Percentiles rank a stretch among this genome's conserved stretches.
These are phyloP conservation scores for Populus hybrid DNA, from an alignment of 441 rosid species.

Conservation along the genomic window DNA sequence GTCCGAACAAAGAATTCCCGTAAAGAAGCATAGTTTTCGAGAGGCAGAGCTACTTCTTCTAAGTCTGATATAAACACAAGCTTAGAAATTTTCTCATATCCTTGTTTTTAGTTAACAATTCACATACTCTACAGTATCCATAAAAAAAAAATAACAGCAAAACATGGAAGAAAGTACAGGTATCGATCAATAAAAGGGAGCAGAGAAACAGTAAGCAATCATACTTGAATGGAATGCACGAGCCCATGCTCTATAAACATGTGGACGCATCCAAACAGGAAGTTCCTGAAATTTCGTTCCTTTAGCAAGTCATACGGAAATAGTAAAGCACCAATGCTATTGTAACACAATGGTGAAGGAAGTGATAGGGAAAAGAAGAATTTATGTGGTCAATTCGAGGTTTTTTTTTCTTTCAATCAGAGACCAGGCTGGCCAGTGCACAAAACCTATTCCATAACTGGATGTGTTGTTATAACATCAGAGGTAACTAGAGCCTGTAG, in stretches of 20 bases:
- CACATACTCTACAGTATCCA: conserved; percentile 5
- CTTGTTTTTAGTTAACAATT: conserved; percentile 9
- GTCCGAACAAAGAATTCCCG: conserved; percentile 84
- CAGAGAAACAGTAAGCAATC: conserved; percentile 19
- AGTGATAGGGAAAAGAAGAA: conserved; percentile 3
- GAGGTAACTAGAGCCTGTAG: not conserved
- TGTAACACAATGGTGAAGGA: not conserved
- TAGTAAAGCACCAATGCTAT: not conserved
- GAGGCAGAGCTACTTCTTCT: conserved; percentile 85
- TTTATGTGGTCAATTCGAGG: not conserved
- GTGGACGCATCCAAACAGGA: conserved; percentile 83
- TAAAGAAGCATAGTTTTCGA: conserved; percentile 70
- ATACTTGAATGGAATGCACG: conserved; percentile 93
- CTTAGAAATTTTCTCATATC: conserved; percentile 2
- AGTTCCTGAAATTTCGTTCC: conserved; percentile 53
- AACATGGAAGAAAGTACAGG: not conserved
- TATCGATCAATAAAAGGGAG: not conserved
- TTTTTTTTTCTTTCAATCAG: not conserved
- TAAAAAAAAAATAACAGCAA: conserved; percentile 5
- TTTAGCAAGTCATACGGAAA: conserved; percentile 18
- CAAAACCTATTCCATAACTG: not conserved
- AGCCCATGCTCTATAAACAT: conserved; percentile 85
- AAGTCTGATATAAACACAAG: conserved; percentile 51
- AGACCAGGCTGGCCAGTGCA: not conserved
- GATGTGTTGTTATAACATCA: not conserved